Evolutionary conservation across 306 rosid genomes (phyloP).

Genomic region (Hippophae rhamnoides): DNA sequence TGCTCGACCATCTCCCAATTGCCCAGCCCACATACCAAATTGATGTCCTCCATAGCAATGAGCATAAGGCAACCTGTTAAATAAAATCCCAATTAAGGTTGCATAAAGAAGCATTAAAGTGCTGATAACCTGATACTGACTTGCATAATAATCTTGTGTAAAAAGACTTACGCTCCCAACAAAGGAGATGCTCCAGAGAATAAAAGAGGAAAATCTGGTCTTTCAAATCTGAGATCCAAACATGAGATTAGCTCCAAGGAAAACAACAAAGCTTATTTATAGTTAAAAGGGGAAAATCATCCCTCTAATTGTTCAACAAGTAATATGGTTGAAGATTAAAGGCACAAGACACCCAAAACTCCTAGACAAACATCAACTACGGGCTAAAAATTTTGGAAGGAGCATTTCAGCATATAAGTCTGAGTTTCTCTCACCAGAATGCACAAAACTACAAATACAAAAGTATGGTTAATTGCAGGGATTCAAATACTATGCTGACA

Average conservation of each 20-base stretch:
- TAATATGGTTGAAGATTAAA: not conserved
- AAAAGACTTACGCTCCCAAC: constrained; percentile 71
- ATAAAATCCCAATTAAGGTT: constrained; percentile 14
- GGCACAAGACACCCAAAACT: not conserved
- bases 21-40: constrained; percentile 99
- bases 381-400: not conserved
- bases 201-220: constrained; percentile 71
- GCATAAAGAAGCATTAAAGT: constrained; percentile 11
- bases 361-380: not conserved
- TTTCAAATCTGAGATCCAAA: constrained; percentile 65
- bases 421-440: not conserved
- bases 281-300: constrained; percentile 4
- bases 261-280: not conserved
- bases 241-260: constrained; percentile 23
- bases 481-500: too few species aligned
- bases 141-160: constrained; percentile 9
- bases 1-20: constrained; percentile 98
- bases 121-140: not conserved
- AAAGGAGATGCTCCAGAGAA: constrained; percentile 77
- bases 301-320: not conserved
- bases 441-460: not conserved
- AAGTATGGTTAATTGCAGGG: too few species aligned
- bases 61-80: constrained; percentile 74
- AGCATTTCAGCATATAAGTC: not conserved
- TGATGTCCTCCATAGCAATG: constrained; percentile 99